Conservation (phyloP, 208 protist species). For the Phytomonas francai region DNA sequence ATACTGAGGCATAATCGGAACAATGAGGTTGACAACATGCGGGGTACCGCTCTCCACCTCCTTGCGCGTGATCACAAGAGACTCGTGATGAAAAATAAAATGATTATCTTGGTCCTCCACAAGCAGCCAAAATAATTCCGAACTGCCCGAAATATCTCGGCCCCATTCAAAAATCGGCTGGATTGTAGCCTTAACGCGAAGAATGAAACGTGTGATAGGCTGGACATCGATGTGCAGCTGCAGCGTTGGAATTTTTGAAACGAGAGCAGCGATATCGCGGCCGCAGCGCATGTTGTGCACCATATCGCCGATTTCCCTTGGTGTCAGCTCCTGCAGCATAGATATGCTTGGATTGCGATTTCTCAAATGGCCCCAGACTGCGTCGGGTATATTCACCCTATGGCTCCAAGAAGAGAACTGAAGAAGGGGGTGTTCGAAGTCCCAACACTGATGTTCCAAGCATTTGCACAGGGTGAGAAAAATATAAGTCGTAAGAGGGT, state of each 20-base stretch:
- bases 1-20: constrained; percentile 96
- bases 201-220: constrained; percentile 96
- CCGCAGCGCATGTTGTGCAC: constrained; percentile 83
- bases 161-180: constrained; percentile 92
- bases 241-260: constrained; percentile 89
- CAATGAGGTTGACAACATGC: constrained; percentile 90
- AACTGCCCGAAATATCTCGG: constrained; percentile 88
- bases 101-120: constrained; percentile 96
- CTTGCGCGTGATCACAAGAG: constrained; percentile 72
- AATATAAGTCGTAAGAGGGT: constrained; percentile 74
- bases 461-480: constrained; percentile 91
- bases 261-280: constrained; percentile 66
- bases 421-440: constrained; percentile 85
- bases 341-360: constrained; percentile 69
- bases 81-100: constrained; percentile 91
- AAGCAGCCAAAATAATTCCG: constrained; percentile 93
- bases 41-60: constrained; percentile 67
- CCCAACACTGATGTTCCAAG: constrained; percentile 93
- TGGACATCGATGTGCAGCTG: constrained; percentile 87
- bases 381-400: constrained; percentile 62
- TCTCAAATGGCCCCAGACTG: constrained; percentile 65
- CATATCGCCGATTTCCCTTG: constrained; percentile 76
- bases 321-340: constrained; percentile 68
- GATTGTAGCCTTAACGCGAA: constrained; percentile 91
- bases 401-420: constrained; percentile 77